Percentiles rank a stretch among this genome's conserved stretches.
Conservation (phyloP, 768 basidiomycete genomes). For the Clitopilus hobsonii region DNA sequence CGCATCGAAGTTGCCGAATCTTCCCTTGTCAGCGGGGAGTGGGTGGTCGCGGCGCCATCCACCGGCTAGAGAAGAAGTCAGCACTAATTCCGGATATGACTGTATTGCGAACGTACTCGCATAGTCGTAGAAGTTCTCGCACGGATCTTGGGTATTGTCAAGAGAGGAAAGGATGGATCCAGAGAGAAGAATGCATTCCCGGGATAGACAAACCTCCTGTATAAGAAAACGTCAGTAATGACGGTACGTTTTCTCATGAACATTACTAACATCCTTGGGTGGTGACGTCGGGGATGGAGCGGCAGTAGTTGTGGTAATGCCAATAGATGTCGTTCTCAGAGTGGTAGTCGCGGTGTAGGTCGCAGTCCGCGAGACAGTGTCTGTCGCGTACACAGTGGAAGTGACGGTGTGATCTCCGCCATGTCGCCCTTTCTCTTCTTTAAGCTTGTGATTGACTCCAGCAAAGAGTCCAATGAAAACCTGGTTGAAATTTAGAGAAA, state of each 20-base stretch:
- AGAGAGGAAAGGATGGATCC: slow-evolving; percentile 77
- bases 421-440: slow-evolving; percentile 36
- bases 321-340: slow-evolving; percentile 19
- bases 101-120: slow-evolving; percentile 65
- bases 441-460: slow-evolving; percentile 78
- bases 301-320: slow-evolving; percentile 32
- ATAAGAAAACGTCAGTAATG: slow-evolving; percentile 5
- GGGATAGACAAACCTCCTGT: slow-evolving; percentile 66
- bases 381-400: slow-evolving; percentile 21
- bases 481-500: slow-evolving; percentile 17
- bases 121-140: slow-evolving; percentile 92
- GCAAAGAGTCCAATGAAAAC: slow-evolving; percentile 94
- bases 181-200: slow-evolving; percentile 79
- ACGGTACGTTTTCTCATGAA: slow-evolving; percentile 4
- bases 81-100: slow-evolving; percentile 1
- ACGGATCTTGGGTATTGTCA: slow-evolving; percentile 83
- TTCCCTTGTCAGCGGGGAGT: slow-evolving; percentile 81
- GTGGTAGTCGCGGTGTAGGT: slow-evolving; percentile 28
- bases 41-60: slow-evolving; percentile 85
- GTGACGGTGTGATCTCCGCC: slow-evolving; percentile 18
- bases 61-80: slow-evolving; percentile 48
- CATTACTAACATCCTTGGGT: slow-evolving; percentile 43
- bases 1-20: slow-evolving; percentile 66
- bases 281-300: slow-evolving; percentile 45
- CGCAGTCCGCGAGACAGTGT: slow-evolving; percentile 31